phyloP scores from a whole-genome alignment of 139 green algal genomes.

The Coccomyxa sp. region DNA sequence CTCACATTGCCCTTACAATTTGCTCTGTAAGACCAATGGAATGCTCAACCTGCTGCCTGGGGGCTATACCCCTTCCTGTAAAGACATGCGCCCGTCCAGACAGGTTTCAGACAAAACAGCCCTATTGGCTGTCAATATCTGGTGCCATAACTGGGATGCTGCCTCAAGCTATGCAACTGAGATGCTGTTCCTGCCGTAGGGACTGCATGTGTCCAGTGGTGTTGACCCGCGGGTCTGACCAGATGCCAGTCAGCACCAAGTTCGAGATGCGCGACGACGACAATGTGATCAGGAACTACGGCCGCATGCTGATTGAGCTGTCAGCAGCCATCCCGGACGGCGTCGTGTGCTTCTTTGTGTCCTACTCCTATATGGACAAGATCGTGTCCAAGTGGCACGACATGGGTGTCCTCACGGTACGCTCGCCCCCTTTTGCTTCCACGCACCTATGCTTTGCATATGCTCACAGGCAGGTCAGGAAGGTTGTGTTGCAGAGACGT shows the following conservation, averaged over 20 bases:
- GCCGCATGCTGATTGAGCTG: slow-evolving; percentile 89
- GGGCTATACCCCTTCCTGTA: too few species aligned
- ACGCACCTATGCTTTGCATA: too few species aligned
- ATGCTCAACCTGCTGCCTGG: neutral
- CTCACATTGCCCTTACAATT: neutral
- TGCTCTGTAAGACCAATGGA: too few species aligned
- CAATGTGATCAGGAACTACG: slow-evolving; percentile 84
- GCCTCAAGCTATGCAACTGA: neutral
- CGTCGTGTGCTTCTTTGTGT: slow-evolving; percentile 97
- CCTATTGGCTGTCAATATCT: too few species aligned
- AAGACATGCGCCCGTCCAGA: too few species aligned
- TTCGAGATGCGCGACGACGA: slow-evolving; percentile 88
- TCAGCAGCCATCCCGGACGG: slow-evolving; percentile 86
- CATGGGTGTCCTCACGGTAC: slow-evolving; percentile 81
- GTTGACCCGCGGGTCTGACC: slow-evolving; percentile 85
- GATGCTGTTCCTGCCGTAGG: slow-evolving; percentile 10
- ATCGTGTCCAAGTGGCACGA: slow-evolving; percentile 93
- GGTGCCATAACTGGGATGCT: too few species aligned
- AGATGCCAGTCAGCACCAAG: slow-evolving; percentile 85
- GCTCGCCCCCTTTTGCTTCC: neutral
- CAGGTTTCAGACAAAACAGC: too few species aligned
- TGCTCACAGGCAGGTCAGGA: too few species aligned
- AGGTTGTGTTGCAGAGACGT: too few species aligned
- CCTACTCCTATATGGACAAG: slow-evolving; percentile 97
- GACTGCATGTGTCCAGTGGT: slow-evolving; percentile 97